A percentile compares a stretch with the other conserved stretches of the same genome.
Evolutionary conservation across 2,329 filamentous ascomycete genomes (phyloP).

Genomic region (Penicillium polonicum): DNA sequence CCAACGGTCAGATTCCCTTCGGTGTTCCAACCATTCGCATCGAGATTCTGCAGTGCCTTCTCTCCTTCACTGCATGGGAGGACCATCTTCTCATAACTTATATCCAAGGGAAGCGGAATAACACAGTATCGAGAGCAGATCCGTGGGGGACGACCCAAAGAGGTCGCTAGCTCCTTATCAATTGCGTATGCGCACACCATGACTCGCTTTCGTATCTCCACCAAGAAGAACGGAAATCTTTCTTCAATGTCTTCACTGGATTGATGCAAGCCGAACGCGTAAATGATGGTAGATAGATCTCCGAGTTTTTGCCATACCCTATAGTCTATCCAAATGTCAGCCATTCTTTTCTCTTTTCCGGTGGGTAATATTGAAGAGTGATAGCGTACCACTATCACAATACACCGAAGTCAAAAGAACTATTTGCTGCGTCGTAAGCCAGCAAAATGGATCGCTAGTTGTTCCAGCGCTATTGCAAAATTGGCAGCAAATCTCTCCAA

Average conservation of each 20-base stretch:
- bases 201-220: conserved; percentile 35
- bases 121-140: conserved; percentile 42
- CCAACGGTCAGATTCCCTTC: conserved; percentile 7
- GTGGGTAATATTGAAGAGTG: neutral
- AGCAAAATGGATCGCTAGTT: conserved; percentile 20
- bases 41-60: conserved; percentile 12
- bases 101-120: conserved; percentile 20
- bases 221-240: conserved; percentile 35
- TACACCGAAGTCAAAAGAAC: conserved; percentile 12
- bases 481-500: conserved; percentile 19
- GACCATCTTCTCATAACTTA: conserved; percentile 21
- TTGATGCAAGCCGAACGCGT: conserved; percentile 48
- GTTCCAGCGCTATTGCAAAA: conserved; percentile 18
- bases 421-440: conserved; percentile 15
- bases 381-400: conserved; percentile 16
- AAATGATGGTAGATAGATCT: conserved; percentile 44
- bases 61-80: conserved; percentile 13
- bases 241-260: conserved; percentile 9
- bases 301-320: conserved; percentile 46
- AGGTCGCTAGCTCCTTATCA: conserved; percentile 48
- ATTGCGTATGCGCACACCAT: conserved; percentile 44
- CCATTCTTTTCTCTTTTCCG: neutral
- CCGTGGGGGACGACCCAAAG: conserved; percentile 48
- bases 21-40: conserved; percentile 25
- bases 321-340: conserved; percentile 33